Base-by-base conservation (phyloP, 352 stramenopile genomes). In the Phytophthora cryptogea region DNA sequence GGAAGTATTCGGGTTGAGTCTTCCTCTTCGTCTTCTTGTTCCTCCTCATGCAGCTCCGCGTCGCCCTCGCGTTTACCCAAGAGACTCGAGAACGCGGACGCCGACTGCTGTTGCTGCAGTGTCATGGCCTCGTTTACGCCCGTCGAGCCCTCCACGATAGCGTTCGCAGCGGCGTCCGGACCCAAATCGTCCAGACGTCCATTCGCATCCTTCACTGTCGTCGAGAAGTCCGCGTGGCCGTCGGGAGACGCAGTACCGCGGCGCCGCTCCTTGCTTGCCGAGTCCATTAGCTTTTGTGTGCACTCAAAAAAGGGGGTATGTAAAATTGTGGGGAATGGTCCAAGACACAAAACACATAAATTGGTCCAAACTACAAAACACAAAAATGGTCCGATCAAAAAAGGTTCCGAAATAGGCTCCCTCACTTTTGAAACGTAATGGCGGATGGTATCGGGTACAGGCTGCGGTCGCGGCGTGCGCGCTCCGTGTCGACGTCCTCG, bases 11-110 rank as follows among this genome's bases (percentile, higher is more conserved):
- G 76, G 9, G 76, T 65, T 0, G 75, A 45, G 1, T 88, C 79
- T 33, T 88, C 77, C 1, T 83, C 78, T 16, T 80, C 74, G 2
- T 75, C 61, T 8, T 71, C 66, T 2, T 81, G 64, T 5, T 86
- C 76, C 16, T 81, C 76, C 26, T 87, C 78, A n/a, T 90, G 66
- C 16, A 76, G 44, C 26, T 84, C 78, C 13, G 70, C 75, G 47
- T 83, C 79, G 52, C 73, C 79, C 54, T 89, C 87, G 17, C 78
- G 78, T 32, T 89, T 83, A 30, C 78, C 70, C 44, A 91, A 59
- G 26, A 91, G 57, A 48, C 66, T 78, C 53, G 80, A 58, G 51
- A 87, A 88, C 33, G 70, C 53, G n/a, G 73, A 54, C 43, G 60
- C 9, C 33, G 56, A 57, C 47, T 68, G 54, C 31, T 57, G 43